phyloP scores from a whole-genome alignment of 164 flowering plant species.

The Chloranthus sessilifolius region DNA sequence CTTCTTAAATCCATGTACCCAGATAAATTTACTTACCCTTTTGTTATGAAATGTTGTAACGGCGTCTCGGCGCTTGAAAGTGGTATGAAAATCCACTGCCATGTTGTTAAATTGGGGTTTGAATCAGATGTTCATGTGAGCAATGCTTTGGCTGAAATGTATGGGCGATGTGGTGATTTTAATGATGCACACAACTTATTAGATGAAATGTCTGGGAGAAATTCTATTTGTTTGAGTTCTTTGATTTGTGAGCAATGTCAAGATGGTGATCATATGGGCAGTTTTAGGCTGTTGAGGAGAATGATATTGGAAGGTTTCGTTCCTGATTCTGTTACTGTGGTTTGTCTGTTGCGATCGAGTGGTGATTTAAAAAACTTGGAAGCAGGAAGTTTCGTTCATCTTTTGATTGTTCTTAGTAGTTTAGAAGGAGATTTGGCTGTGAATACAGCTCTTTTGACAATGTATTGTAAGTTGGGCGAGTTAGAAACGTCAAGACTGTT shows the following conservation, averaged over 20 bases:
- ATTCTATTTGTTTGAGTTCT: constrained; percentile 6
- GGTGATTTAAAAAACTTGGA: constrained; percentile 33
- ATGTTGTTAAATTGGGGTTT: constrained; percentile 39
- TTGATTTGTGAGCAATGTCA: constrained; percentile 9
- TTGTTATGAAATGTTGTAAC: constrained; percentile 35
- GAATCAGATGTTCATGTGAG: constrained; percentile 28
- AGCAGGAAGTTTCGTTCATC: constrained; percentile 31
- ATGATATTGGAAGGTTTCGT: constrained; percentile 31
- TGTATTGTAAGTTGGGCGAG: constrained; percentile 43
- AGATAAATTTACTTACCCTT: constrained; percentile 37
- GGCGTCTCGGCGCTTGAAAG: constrained; percentile 15
- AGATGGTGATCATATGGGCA: constrained; percentile 3
- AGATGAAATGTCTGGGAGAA: constrained; percentile 15
- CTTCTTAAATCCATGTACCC: constrained; percentile 30
- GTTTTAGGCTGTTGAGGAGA: constrained; percentile 23
- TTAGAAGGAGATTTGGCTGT: constrained; percentile 29
- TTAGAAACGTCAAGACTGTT: constrained; percentile 29
- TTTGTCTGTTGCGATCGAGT: constrained; percentile 32
- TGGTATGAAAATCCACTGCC: constrained; percentile 34
- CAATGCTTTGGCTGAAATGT: constrained; percentile 26
- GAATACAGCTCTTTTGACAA: constrained; percentile 44
- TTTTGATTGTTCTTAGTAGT: constrained; percentile 26
- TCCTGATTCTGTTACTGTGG: constrained; percentile 24
- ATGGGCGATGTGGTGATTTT: constrained; percentile 10
- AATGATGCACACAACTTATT: constrained; percentile 9